These are phyloP conservation scores for Phascolomyces articulosus DNA, from an alignment of 371 early-diverging fungal species.

Conservation along the genomic window DNA sequence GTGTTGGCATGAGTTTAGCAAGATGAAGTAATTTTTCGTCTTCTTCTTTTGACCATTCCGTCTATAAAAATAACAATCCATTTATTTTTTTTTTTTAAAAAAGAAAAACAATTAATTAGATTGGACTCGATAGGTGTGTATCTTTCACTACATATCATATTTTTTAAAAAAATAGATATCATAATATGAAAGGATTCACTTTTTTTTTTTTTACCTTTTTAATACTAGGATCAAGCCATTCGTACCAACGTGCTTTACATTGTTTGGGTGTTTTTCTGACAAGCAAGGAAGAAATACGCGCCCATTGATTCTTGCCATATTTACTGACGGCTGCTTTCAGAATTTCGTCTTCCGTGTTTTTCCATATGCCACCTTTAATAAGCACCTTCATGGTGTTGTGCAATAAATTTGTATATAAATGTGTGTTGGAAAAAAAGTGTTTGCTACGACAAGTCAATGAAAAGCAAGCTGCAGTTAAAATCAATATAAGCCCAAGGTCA, in stretches of 20 bases:
- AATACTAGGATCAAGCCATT: constrained; percentile 98
- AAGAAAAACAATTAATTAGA: no score
- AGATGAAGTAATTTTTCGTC: constrained; percentile 97
- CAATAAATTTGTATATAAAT: background rate
- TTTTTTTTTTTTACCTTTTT: constrained; percentile 72
- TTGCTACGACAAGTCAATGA: background rate
- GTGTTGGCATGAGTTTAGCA: constrained; percentile 98
- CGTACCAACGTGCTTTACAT: constrained; percentile 99
- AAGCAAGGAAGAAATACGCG: constrained; percentile 94
- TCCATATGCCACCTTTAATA: constrained; percentile 83
- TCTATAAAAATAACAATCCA: constrained; percentile 41
- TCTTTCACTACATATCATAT: no score
- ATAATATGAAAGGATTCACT: background rate
- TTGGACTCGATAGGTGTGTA: no score
- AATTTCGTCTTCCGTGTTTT: constrained; percentile 96
- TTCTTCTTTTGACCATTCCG: constrained; percentile 98
- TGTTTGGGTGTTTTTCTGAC: constrained; percentile 96
- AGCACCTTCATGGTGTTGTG: constrained; percentile 24
- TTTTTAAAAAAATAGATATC: background rate
- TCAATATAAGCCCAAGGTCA: background rate
- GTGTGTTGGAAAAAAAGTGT: background rate
- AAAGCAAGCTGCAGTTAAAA: background rate
- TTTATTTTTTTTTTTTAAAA: constrained; percentile 4
- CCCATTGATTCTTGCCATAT: constrained; percentile 99
- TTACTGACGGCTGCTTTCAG: constrained; percentile 97